Evolutionary conservation across 305 asterid species (phyloP).

Genomic region (Lippia alba): DNA sequence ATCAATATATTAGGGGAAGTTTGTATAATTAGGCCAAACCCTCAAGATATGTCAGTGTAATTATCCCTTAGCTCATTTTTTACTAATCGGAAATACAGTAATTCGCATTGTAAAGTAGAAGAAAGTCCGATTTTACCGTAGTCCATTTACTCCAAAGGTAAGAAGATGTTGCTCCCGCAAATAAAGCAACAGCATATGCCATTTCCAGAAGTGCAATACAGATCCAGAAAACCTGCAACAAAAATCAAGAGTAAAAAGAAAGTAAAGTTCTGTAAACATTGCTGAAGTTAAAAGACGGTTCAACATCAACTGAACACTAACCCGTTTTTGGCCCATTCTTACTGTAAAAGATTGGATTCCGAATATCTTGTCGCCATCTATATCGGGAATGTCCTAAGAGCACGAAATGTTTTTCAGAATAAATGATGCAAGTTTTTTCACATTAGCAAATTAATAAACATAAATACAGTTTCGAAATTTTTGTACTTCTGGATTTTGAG

Average conservation of each 20-base stretch:
- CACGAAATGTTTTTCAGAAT: constrained; percentile 11
- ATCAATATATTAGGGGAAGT: too few species aligned
- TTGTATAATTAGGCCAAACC: too few species aligned
- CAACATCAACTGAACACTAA: constrained; percentile 30
- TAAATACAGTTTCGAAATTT: not conserved
- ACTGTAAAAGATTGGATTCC: constrained; percentile 94
- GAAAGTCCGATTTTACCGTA: constrained; percentile 32
- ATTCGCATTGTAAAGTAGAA: not conserved
- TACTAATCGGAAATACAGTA: not conserved
- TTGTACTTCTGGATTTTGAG: too few species aligned
- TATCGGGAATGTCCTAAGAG: constrained; percentile 83
- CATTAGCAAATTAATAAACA: not conserved
- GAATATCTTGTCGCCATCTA: constrained; percentile 83
- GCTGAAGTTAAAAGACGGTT: not conserved
- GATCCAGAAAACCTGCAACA: constrained; percentile 67
- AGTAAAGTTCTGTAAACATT: not conserved
- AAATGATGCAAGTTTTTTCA: too few species aligned
- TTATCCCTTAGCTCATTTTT: too few species aligned
- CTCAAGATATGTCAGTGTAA: too few species aligned
- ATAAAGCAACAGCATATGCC: constrained; percentile 81
- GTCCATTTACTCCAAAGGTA: constrained; percentile 53
- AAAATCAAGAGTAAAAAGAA: constrained; percentile 4
- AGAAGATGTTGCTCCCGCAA: constrained; percentile 61
- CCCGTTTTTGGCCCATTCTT: constrained; percentile 57
- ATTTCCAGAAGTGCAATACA: constrained; percentile 84